Conservation (phyloP, 331 rosid species). For the Telfairia occidentalis region DNA sequence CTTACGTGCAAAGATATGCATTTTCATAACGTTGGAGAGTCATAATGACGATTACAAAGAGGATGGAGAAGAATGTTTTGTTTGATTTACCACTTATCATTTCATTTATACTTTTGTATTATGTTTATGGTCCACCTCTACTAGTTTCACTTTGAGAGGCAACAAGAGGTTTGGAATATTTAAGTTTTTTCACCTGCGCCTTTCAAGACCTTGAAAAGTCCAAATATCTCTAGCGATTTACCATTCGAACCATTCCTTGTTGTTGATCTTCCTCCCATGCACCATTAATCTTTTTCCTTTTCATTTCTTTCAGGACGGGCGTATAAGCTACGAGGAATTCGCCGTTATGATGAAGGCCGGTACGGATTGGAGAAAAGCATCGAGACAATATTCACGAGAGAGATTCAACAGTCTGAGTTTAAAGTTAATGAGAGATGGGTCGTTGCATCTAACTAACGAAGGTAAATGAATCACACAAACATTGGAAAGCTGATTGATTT, state of each 20-base stretch:
- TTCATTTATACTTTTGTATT: not conserved
- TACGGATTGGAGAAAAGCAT: conserved; percentile 56
- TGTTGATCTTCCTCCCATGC: not conserved
- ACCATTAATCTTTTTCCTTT: not conserved
- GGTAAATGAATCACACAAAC: conserved; percentile 26
- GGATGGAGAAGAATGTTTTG: not conserved
- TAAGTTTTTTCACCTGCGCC: not conserved
- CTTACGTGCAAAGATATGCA: not conserved
- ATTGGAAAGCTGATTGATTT: not conserved
- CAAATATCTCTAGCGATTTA: not conserved
- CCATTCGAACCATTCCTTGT: not conserved
- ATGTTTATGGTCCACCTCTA: not conserved
- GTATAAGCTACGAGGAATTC: conserved; percentile 44
- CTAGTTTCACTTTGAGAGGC: not conserved
- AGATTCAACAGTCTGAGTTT: conserved; percentile 45
- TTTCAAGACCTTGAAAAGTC: not conserved
- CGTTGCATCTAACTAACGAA: conserved; percentile 31
- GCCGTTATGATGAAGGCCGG: conserved; percentile 48
- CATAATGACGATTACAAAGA: not conserved
- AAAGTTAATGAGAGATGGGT: conserved; percentile 46
- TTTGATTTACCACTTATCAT: not conserved
- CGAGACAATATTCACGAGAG: conserved; percentile 48
- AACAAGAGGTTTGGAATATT: not conserved
- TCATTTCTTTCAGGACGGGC: conserved; percentile 31
- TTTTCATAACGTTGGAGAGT: not conserved